Percentiles rank a stretch among this genome's conserved stretches.
Evolutionary conservation across 441 rosid genomes (phyloP).

Genomic region (Euphorbia schlechtendalii): DNA sequence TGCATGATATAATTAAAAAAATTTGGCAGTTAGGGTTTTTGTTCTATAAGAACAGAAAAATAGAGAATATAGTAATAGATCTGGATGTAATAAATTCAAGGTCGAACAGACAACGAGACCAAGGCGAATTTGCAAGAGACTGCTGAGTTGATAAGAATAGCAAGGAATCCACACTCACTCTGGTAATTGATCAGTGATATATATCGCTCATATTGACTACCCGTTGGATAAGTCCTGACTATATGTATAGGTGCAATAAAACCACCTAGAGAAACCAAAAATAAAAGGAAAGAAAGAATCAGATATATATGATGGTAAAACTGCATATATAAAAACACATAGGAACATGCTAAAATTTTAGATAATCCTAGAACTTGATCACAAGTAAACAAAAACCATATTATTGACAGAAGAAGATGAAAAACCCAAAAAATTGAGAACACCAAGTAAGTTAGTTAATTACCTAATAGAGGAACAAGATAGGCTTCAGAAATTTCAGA

Average conservation of each 20-base stretch:
- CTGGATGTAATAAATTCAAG: not conserved
- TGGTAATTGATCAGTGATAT: not conserved
- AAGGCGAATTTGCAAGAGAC: not conserved
- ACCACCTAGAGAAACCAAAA: not conserved
- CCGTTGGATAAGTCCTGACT: too few species aligned
- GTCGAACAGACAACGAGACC: slow-evolving; percentile 4
- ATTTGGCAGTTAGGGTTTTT: not conserved
- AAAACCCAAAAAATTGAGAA: not conserved
- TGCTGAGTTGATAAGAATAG: slow-evolving; percentile 3
- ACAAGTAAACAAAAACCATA: not conserved
- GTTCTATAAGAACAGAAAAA: not conserved
- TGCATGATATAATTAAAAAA: not conserved
- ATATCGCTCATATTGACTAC: too few species aligned
- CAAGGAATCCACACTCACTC: slow-evolving; percentile 7
- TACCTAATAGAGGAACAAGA: not conserved
- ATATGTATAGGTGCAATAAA: not conserved
- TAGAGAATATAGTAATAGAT: too few species aligned
- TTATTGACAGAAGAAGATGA: too few species aligned
- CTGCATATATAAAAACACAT: not conserved
- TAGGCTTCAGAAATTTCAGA: not conserved
- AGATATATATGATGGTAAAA: not conserved
- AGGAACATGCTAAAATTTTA: not conserved
- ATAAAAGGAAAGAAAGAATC: not conserved
- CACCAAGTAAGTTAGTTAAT: not conserved
- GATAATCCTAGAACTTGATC: not conserved